Base-by-base conservation (phyloP, 2,329 filamentous ascomycete species). In the Zasmidium cellare region DNA sequence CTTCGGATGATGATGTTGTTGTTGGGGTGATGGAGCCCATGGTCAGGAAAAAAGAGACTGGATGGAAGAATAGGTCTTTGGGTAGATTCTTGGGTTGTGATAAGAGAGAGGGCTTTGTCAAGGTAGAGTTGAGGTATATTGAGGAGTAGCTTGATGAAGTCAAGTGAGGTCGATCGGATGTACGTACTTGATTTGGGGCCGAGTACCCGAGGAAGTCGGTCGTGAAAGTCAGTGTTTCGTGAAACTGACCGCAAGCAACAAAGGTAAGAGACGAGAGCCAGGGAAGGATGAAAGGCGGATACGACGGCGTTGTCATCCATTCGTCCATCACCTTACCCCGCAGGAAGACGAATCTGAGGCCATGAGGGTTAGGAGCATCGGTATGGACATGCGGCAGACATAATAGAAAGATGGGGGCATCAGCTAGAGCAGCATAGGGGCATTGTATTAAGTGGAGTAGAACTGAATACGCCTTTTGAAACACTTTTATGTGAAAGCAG, bases 381-480 rank as follows among this genome's bases (percentile, higher is more conserved):
- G 28, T n/a, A n/a, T n/a, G n/a, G 5, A 28, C 25, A 28, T 28
- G 25, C 11, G 25, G 11, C 25, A 6, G 25, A 11, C 25, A 11
- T 28, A 28, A 6, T 9, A 14, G 35, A n/a, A 41, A 41, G 16
- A 14, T 41, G 16, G 6, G 25, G 11, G n/a, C 16, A 14, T 41
- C 3, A 3, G 35, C n/a, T 41, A 41, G n/a, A 41, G 35, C 5
- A n/a, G 35, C 35, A 28, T 14, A 50, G 48, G 48, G 31, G 48
- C 48, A 12, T 28, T 53, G 18, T 55, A 55, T 58, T 55, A 55
- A 51, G 52, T 48, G 28, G 46, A 58, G 51, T 51, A 55, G 52
- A n/a, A 58, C 28, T 55, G 46, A 25, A 46, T 49, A 52, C 56
- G 25, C 44, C 51, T 31, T 23, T 28, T 24, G 23, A 55, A 50